Evolutionary conservation across 306 rosid genomes (phyloP).

Genomic region (Vigna reflexopilosa): DNA sequence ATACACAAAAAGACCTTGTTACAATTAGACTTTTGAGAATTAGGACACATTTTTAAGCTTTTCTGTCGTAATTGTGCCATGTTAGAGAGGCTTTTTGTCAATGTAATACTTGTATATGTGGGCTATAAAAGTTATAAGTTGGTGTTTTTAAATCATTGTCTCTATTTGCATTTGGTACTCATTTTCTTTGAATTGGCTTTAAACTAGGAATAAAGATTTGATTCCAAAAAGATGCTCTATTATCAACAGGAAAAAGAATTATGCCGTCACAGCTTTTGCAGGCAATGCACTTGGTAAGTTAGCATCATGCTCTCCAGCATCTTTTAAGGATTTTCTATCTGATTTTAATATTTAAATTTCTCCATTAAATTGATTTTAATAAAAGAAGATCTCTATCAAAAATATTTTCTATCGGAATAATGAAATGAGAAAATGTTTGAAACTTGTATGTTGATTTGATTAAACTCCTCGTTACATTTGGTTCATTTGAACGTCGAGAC

Average conservation of each 20-base stretch:
- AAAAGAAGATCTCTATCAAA: background rate
- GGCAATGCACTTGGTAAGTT: slow-evolving; percentile 43
- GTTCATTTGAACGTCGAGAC: slow-evolving; percentile 23
- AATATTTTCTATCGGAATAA: slow-evolving; percentile 21
- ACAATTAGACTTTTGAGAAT: background rate
- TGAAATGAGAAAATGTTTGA: slow-evolving; percentile 12
- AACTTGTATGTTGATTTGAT: slow-evolving; percentile 10
- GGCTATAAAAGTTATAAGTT: slow-evolving; percentile 5
- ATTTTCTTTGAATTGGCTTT: slow-evolving; percentile 9
- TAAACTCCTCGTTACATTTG: slow-evolving; percentile 1
- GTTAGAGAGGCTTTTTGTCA: background rate
- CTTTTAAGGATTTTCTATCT: slow-evolving; percentile 14
- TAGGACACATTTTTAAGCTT: background rate
- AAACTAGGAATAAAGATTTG: slow-evolving; percentile 46
- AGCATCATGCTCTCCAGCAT: background rate
- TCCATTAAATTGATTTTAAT: slow-evolving; percentile 8
- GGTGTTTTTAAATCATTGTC: background rate
- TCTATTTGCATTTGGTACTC: slow-evolving; percentile 11
- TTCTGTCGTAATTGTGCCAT: background rate
- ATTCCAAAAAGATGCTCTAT: slow-evolving; percentile 21
- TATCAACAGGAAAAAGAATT: slow-evolving; percentile 24
- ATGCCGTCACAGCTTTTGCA: slow-evolving; percentile 32
- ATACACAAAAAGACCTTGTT: background rate
- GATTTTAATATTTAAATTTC: slow-evolving; percentile 1
- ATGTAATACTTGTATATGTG: background rate